Evolutionary conservation across 495 filamentous ascomycete species (phyloP), one percentile per base, ranked within the genome.

Genomic region (Trichoderma virens): DNA sequence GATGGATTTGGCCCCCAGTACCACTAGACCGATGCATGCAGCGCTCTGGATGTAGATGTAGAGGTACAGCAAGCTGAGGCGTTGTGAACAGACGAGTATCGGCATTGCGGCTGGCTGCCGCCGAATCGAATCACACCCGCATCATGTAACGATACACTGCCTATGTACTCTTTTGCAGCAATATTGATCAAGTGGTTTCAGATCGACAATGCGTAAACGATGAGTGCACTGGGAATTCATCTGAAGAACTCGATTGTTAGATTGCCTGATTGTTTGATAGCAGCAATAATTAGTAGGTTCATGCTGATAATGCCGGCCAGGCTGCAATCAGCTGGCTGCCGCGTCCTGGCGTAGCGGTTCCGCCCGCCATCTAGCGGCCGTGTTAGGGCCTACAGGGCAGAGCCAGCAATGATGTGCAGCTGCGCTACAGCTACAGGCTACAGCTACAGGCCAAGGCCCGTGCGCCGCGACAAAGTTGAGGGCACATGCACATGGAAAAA

Each of bases 341-440:
- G n/a, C n/a, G n/a, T n/a, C 18, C 45, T 20, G 45, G n/a, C 45
- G 20, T 25, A 20, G 45, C 45, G 45, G 45, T 16, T n/a, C 18
- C 18, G 7, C n/a, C n/a, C 45, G 45, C 20, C 23, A 9, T 25
- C 20, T 51, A 51, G 45, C 23, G 45, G 45, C 45, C 7, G 45
- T n/a, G 20, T 51, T 20, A 20, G 45, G 45, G n/a, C 45, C 45
- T n/a, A 51, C 45, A 20, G 9, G 45, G 45, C 45, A 51, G 45
- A 51, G 45, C 20, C 45, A 25, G n/a, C n/a, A 51, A 20, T 51
- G 45, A 51, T 51, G 45, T 25, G 45, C 45, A 51, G 45, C 45
- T 20, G n/a, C n/a, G 45, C 20, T 9, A 47, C 18, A 43, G 39
- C 13, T 5, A 18, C 39, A 14, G 11, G 16, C 39, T n/a, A 35